A percentile compares a stretch with the other conserved stretches of the same genome.
Evolutionary conservation across 495 filamentous ascomycete species (phyloP).

Genomic region (Collariella sp.): DNA sequence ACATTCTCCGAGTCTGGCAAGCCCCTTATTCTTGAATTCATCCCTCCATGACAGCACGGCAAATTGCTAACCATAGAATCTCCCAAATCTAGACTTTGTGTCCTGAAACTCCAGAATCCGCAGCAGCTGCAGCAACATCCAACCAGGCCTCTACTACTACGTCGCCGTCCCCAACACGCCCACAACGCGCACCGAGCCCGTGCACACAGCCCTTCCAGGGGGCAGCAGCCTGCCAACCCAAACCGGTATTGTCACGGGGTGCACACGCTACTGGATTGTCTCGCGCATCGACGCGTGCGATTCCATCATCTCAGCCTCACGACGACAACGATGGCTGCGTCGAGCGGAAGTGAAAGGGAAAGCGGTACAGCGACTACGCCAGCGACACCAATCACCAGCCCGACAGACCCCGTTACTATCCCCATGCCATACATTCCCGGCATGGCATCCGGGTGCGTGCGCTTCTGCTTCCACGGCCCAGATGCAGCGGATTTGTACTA

Average conservation of each 20-base stretch:
- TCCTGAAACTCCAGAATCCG: conserved; percentile 20
- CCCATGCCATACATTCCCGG: conserved; percentile 15
- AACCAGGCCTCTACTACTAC: conserved; percentile 19
- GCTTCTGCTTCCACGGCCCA: conserved; percentile 26
- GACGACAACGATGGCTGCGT: background rate
- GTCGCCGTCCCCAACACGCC: conserved; percentile 20
- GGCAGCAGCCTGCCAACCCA: conserved; percentile 9
- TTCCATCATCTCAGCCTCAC: background rate
- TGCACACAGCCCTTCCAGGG: background rate
- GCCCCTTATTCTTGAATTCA: background rate
- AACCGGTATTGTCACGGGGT: conserved; percentile 9
- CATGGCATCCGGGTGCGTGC: conserved; percentile 34
- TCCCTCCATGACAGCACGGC: too few species aligned
- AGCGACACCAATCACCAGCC: background rate
- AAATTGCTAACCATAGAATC: background rate
- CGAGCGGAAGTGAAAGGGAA: too few species aligned
- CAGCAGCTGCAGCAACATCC: conserved; percentile 8
- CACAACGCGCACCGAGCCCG: conserved; percentile 5
- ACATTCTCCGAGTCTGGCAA: conserved; percentile 11
- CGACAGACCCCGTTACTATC: background rate
- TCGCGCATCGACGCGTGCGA: conserved; percentile 10
- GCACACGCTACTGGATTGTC: conserved; percentile 13
- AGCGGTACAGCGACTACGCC: background rate
- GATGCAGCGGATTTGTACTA: conserved; percentile 1
- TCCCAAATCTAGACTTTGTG: conserved; percentile 10